A percentile compares a stretch with the other conserved stretches of the same genome.
These are phyloP conservation scores for Fusarium buharicum DNA, from an alignment of 2,329 filamentous ascomycete genomes.

Conservation along the genomic window DNA sequence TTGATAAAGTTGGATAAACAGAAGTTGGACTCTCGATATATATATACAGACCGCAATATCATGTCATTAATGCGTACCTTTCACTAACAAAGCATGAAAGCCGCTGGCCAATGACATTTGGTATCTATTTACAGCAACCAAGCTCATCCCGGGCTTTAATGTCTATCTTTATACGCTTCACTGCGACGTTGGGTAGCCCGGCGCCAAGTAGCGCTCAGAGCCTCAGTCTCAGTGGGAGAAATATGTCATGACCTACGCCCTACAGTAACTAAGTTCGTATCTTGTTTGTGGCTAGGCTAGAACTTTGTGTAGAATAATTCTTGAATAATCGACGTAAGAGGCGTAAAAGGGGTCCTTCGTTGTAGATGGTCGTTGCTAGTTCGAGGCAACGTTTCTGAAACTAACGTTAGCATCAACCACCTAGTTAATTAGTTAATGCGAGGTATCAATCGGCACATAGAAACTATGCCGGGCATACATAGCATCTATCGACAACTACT, in stretches of 20 bases:
- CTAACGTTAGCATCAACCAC: neutral
- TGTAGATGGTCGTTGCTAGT: neutral
- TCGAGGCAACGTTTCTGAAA: constrained; percentile 21
- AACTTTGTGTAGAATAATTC: constrained; percentile 2
- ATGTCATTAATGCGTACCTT: constrained; percentile 7
- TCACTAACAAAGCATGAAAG: neutral
- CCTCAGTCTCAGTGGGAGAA: neutral
- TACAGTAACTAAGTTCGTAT: neutral
- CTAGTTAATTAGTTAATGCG: no score
- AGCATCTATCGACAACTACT: no score
- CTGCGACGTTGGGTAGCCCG: neutral
- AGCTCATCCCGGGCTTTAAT: constrained; percentile 5
- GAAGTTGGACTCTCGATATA: neutral
- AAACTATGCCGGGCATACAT: no score
- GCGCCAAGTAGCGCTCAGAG: neutral
- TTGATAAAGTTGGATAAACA: neutral
- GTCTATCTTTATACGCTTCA: constrained; percentile 12
- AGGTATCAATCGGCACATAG: constrained; percentile 8
- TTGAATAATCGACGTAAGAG: neutral
- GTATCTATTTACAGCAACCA: constrained; percentile 24
- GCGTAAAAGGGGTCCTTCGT: neutral
- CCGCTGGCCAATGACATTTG: neutral
- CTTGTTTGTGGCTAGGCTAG: constrained; percentile 10
- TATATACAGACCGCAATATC: neutral
- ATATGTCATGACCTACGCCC: neutral